Evolutionary conservation across 2,329 filamentous ascomycete genomes (phyloP), one percentile per base, ranked within the genome.

Genomic region (Fonsecaea pedrosoi): DNA sequence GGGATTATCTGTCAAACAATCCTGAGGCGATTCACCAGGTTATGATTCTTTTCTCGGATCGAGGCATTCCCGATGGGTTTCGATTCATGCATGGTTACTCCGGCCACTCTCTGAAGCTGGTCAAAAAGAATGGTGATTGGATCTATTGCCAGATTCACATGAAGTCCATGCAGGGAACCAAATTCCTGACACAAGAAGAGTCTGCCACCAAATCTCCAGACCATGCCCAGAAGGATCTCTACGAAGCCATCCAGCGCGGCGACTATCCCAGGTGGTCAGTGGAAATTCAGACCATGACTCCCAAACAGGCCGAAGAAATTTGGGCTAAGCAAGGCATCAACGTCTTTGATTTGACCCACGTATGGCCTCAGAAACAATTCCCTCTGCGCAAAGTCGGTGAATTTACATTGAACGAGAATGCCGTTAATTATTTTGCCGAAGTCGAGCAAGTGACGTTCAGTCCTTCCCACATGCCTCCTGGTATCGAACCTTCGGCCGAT

Each of bases 391-490:
- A 84, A 75, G 79, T 85, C 38, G 83, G 83, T 70, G 82, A 84
- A 73, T 82, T 85, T 72, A 78, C 77, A 71, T 70, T 85, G 50
- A 85, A 85, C 75, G 83, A 85, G 77, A 85, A 85, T 69, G 80
- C 79, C n/a, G 77, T 85, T 75, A 87, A 87, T 75, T 87, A 87
- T 76, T 87, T 87, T 69, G 84, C 85, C 70, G 86, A 90, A 73
- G 89, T 91, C 58, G 89, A 92, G 79, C 89, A 91, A 75, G 83
- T 86, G 18, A 87, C 88, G 1, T 92, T 90, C 83, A 88, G 85
- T 67, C 89, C 89, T 45, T 84, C 87, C 6, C 88, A 91, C 75
- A 78, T 91, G 77, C 83, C 87, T 3, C 88, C 89, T 3, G 89
- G 89, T 61, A 86, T 89, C 64, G 89, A 91, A 77, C 86, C 88